These are phyloP conservation scores for Novakomyces olei DNA, from an alignment of 805 yeast species.

Conservation along the genomic window DNA sequence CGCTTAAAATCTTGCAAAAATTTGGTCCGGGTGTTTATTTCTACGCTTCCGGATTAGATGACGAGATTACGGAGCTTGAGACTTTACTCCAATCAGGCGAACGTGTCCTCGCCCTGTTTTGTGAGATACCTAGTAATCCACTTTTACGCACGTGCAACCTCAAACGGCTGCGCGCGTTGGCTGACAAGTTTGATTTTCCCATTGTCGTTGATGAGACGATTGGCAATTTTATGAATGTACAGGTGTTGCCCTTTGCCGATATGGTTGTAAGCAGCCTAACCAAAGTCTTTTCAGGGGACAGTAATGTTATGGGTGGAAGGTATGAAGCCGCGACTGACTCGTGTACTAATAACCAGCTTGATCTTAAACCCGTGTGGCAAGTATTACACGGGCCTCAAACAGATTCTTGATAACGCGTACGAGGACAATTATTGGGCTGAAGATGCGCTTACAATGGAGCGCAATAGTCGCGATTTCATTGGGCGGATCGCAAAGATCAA, in stretches of 20 bases:
- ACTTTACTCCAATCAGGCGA: slow-evolving; percentile 36
- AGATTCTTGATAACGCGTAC: slow-evolving; percentile 31
- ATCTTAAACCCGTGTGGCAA: slow-evolving; percentile 49
- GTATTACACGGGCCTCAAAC: slow-evolving; percentile 28
- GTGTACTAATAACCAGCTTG: slow-evolving; percentile 19
- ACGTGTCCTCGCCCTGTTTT: slow-evolving; percentile 52
- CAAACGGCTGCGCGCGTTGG: slow-evolving; percentile 35
- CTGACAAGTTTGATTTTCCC: slow-evolving; percentile 49
- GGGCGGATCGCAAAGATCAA: slow-evolving; percentile 28
- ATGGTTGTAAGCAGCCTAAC: slow-evolving; percentile 70
- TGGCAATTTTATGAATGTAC: slow-evolving; percentile 71
- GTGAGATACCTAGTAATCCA: slow-evolving; percentile 95
- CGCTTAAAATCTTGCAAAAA: slow-evolving; percentile 60
- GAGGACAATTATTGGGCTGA: slow-evolving; percentile 75
- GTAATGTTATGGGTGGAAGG: slow-evolving; percentile 84
- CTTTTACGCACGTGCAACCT: slow-evolving; percentile 67
- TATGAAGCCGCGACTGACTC: neutral
- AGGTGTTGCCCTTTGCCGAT: slow-evolving; percentile 66
- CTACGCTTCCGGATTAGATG: slow-evolving; percentile 63
- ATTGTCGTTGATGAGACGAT: slow-evolving; percentile 86
- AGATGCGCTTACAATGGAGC: slow-evolving; percentile 76
- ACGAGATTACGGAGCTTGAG: slow-evolving; percentile 40
- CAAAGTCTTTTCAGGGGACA: slow-evolving; percentile 81
- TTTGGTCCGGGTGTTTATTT: slow-evolving; percentile 85
- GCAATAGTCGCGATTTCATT: slow-evolving; percentile 79